phyloP scores from a whole-genome alignment of 495 filamentous ascomycete species.

The Massariosphaeria phaeospora region DNA sequence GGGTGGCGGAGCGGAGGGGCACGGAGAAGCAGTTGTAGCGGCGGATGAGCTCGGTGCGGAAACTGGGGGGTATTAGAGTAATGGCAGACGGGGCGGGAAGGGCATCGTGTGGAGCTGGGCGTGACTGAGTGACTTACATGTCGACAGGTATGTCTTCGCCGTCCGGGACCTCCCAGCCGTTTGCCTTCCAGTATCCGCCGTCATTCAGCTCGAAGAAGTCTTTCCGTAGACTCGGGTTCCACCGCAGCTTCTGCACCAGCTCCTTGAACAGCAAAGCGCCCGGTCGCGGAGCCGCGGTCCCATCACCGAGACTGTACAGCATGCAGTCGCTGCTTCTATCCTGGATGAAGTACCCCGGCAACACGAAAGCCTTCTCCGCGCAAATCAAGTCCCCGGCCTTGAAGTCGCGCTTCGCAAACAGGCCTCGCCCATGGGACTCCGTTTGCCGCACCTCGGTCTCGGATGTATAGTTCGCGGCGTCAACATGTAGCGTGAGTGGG shows the following conservation, averaged over 20 bases:
- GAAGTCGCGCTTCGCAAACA: conserved; percentile 49
- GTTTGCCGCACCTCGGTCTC: conserved; percentile 28
- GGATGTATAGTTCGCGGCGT: conserved; percentile 26
- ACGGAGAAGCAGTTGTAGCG: conserved; percentile 15
- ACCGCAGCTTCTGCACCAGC: conserved; percentile 46
- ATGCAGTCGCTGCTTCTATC: conserved; percentile 32
- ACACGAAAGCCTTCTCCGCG: conserved; percentile 54
- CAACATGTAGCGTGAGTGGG: conserved; percentile 20
- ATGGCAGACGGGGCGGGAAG: neutral
- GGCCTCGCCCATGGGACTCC: conserved; percentile 40
- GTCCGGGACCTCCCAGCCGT: conserved; percentile 1
- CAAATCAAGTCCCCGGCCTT: conserved; percentile 51
- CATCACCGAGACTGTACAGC: conserved; percentile 25
- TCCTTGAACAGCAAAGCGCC: conserved; percentile 42
- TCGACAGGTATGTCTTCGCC: conserved; percentile 15
- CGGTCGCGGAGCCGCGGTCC: conserved; percentile 20
- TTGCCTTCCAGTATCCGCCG: conserved; percentile 38
- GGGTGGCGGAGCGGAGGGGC: conserved; percentile 17
- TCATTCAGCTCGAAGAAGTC: conserved; percentile 45
- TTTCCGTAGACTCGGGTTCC: conserved; percentile 47
- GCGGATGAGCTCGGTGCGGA: conserved; percentile 21
- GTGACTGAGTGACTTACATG: conserved; percentile 6
- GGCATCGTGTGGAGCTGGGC: neutral
- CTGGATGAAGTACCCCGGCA: conserved; percentile 29
- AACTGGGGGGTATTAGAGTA: conserved; percentile 1